These are phyloP conservation scores for Onygenales sp. DNA, from an alignment of 2,329 filamentous ascomycete species.

Conservation along the genomic window DNA sequence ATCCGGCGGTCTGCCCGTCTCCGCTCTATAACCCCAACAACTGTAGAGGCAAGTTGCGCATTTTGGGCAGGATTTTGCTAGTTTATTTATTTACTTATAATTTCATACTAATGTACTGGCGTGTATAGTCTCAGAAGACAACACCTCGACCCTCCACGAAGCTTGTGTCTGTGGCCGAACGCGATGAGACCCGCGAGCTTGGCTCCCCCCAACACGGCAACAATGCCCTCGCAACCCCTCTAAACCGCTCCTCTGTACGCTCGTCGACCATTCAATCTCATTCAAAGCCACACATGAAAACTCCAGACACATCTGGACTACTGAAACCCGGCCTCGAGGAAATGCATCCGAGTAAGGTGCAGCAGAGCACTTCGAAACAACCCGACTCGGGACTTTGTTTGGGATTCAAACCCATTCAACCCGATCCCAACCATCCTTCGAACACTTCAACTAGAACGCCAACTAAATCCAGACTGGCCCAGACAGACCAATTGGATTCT, in stretches of 20 bases:
- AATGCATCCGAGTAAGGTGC: constrained; percentile 84
- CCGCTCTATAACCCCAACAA: constrained; percentile 1
- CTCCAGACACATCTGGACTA: constrained; percentile 56
- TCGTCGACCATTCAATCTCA: constrained; percentile 18
- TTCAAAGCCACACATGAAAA: constrained; percentile 34
- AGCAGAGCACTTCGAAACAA: constrained; percentile 62
- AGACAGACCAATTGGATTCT: constrained; percentile 29
- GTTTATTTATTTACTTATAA: not conserved
- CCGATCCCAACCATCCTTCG: constrained; percentile 18
- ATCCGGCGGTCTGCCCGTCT: constrained; percentile 4
- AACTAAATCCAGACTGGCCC: constrained; percentile 29
- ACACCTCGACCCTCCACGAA: constrained; percentile 18
- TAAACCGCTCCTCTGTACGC: constrained; percentile 22
- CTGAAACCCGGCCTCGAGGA: constrained; percentile 65
- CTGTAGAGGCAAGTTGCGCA: constrained; percentile 2
- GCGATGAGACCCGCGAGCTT: constrained; percentile 32
- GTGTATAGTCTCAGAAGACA: constrained; percentile 9
- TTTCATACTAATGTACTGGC: not conserved
- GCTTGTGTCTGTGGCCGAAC: constrained; percentile 38
- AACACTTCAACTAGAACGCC: constrained; percentile 29
- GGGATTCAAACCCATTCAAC: constrained; percentile 68
- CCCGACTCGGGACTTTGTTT: constrained; percentile 72
- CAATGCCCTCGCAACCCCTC: constrained; percentile 13
- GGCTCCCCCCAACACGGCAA: constrained; percentile 17
- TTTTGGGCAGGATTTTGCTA: not conserved